These are phyloP conservation scores for Straminergon stramineum DNA, from an alignment of 225 moss, liverwort and hornwort species.

Conservation along the genomic window DNA sequence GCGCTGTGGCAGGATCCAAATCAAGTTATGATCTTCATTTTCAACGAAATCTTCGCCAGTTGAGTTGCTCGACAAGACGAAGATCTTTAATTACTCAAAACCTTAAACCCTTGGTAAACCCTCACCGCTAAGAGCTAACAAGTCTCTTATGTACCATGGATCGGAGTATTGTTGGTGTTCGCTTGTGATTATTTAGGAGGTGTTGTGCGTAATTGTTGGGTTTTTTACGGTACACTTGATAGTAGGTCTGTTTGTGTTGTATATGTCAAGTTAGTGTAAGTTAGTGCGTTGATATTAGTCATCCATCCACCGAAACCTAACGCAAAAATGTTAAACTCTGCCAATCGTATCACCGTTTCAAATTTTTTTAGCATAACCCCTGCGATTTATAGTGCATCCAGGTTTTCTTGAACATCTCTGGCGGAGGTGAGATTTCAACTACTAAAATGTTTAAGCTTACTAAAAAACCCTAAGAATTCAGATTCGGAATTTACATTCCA, in stretches of 20 bases:
- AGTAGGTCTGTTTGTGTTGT: not conserved
- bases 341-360: not conserved
- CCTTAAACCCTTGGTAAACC: slow-evolving; percentile 8
- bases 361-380: not conserved
- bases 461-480: not conserved
- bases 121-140: not conserved
- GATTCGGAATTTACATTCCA: not conserved
- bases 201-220: not conserved
- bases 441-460: not conserved
- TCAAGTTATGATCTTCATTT: not conserved
- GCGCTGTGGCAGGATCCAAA: not conserved
- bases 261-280: not conserved
- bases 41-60: not conserved
- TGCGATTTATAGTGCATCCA: not conserved
- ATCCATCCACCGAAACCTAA: not conserved
- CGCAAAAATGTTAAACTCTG: not conserved
- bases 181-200: not conserved
- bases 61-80: not conserved
- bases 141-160: no score
- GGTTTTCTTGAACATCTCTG: no score
- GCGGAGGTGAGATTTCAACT: not conserved
- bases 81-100: not conserved
- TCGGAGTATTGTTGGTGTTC: not conserved
- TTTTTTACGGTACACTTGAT: not conserved
- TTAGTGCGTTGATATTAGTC: not conserved